These are phyloP conservation scores for Cutaneotrichosporon curvatum DNA, from an alignment of 1,284 basidiomycete genomes.

Conservation along the genomic window DNA sequence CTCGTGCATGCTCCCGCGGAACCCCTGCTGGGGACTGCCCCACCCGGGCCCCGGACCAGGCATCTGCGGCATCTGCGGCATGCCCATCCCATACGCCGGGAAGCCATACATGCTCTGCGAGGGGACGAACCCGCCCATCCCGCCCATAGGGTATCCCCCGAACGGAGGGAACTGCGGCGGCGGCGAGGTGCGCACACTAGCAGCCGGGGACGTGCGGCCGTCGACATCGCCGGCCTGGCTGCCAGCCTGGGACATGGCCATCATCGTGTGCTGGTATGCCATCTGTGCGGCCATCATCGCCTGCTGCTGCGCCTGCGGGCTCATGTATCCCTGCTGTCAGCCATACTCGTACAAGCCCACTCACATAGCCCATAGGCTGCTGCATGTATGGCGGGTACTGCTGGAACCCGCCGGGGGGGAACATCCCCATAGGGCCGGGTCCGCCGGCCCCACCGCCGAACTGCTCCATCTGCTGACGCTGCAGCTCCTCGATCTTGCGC, in stretches of 20 bases:
- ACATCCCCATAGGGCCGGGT: constrained; percentile 3
- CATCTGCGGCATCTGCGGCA: constrained; percentile 1
- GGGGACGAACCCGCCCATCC: constrained; percentile 3
- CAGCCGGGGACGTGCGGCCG: constrained; percentile 9
- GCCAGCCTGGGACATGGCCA: constrained; percentile 71
- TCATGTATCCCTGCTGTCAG: constrained; percentile 11
- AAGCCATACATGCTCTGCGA: constrained; percentile 18
- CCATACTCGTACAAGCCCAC: neutral
- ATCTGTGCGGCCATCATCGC: constrained; percentile 81
- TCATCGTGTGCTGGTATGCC: constrained; percentile 74
- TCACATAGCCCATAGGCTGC: constrained; percentile 46
- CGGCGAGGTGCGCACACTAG: constrained; percentile 11
- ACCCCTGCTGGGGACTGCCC: neutral
- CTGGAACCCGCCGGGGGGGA: constrained; percentile 22
- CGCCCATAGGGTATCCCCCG: constrained; percentile 8
- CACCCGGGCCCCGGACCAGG: neutral
- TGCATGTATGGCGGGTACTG: constrained; percentile 45
- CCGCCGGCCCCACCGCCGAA: constrained; percentile 1
- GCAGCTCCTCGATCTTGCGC: constrained; percentile 80
- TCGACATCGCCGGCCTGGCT: constrained; percentile 57
- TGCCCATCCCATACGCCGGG: constrained; percentile 6
- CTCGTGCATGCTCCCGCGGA: neutral
- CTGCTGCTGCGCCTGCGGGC: constrained; percentile 59
- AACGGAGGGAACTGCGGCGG: constrained; percentile 3
- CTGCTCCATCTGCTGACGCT: constrained; percentile 71